Base-by-base conservation (phyloP, 2,329 filamentous ascomycete genomes). In the Intubia oerlemansii region DNA sequence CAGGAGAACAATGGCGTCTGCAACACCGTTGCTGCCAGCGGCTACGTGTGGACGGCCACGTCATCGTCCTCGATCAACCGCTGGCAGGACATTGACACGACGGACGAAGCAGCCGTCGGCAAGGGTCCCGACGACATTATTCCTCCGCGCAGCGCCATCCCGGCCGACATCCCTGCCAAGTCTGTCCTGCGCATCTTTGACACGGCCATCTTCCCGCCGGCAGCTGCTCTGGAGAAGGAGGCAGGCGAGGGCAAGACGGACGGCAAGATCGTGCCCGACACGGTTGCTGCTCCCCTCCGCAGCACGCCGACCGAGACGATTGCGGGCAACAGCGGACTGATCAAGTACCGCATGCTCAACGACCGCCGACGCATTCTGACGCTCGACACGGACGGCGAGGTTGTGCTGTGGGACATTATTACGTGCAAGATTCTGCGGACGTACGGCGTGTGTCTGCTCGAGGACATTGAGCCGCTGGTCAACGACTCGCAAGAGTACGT, bases 361-460 rank as follows among this genome's bases (percentile, higher is more conserved):
- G 85, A 98, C 46, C 66, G 85, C 39, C 75, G 79, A 44, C 67
- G 82, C 34, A 84, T 90, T 4, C 56, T 98, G 38, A 98, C 88
- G 0, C 56, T 92, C 29, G 88, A 98, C 48, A 93, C 88, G 3
- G 84, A 85, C 2, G 88, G 88, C 11, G 88, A 98, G 44, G 84
- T 95, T 3, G 57, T 93, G 26, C 54, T 98, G 38, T 98, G 88
- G 88, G 88, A 98, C 57, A 56, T 98, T 22, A 62, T 98, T 25
- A 70, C 88, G 72, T 95, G 88, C 45, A 64, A 75, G 43, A 81
- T 81, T 0, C 71, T 95, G 31, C 66, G 80, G 47, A 81, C 76
- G n/a, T 98, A 88, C 49, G 88, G 88, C 24, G 93, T 93, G 53
- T 69, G 76, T 25, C 79, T 95, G 49, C 62, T 98, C 4, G 85